A percentile compares a stretch with the other conserved stretches of the same genome.
phyloP scores from a whole-genome alignment of 352 stramenopile species.

The Phytopythium aichiense region DNA sequence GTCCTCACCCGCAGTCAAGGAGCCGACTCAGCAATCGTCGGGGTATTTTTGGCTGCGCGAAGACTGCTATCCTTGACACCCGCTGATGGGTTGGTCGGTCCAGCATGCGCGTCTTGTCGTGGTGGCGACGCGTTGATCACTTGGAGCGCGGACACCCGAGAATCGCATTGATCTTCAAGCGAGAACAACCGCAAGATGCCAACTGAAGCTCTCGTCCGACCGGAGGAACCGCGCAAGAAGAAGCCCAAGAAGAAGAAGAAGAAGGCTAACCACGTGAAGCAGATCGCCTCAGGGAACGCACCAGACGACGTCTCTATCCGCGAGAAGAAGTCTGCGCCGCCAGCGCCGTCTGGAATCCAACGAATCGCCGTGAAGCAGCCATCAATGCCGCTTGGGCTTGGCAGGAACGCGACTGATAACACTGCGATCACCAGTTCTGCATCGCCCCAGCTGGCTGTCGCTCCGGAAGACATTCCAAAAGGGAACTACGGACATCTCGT shows the following conservation, averaged over 20 bases:
- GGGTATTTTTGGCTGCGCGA: not conserved
- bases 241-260: slow-evolving; percentile 11
- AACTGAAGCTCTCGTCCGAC: not conserved
- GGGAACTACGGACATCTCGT: slow-evolving; percentile 47
- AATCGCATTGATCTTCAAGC: not conserved
- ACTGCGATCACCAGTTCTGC: not conserved
- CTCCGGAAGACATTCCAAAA: slow-evolving; percentile 22
- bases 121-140: not conserved
- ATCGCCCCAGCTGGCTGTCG: not conserved
- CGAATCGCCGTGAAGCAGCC: slow-evolving; percentile 1
- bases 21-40: no score
- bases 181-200: not conserved
- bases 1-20: no score
- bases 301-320: not conserved
- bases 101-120: no score
- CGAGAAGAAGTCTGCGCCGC: not conserved
- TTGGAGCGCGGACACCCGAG: not conserved
- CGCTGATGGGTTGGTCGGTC: not conserved
- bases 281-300: not conserved
- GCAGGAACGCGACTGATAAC: not conserved
- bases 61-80: no score
- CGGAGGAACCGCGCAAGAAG: slow-evolving; percentile 11
- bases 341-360: not conserved
- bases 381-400: not conserved
- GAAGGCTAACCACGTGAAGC: slow-evolving; percentile 4